Conservation (phyloP, 2,329 filamentous ascomycete genomes). For the Emericellopsis cladophorae region DNA sequence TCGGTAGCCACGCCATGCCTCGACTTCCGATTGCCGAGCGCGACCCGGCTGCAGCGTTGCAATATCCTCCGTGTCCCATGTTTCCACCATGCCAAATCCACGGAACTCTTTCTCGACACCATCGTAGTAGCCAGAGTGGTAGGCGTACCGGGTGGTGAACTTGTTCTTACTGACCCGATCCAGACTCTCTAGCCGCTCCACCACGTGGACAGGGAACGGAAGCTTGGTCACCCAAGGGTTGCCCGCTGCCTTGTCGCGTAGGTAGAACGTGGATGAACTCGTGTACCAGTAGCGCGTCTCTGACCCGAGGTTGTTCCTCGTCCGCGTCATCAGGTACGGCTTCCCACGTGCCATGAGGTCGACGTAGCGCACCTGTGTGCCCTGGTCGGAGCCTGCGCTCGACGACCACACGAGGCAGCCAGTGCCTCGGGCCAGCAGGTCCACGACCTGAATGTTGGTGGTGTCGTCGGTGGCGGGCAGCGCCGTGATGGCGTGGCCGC, state of each 20-base stretch:
- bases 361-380: constrained; percentile 6
- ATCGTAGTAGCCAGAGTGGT: background rate
- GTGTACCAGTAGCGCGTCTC: constrained; percentile 8
- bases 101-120: background rate
- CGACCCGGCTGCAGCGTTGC: background rate
- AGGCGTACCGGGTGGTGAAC: background rate
- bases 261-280: constrained; percentile 11
- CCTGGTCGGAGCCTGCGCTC: background rate
- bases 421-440: constrained; percentile 10
- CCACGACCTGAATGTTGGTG: constrained; percentile 5
- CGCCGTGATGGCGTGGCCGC: background rate
- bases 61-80: background rate
- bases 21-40: background rate
- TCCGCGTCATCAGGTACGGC: constrained; percentile 9
- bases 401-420: constrained; percentile 9
- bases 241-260: constrained; percentile 7
- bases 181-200: constrained; percentile 3
- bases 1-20: background rate
- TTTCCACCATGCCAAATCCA: constrained; percentile 1
- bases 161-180: constrained; percentile 3
- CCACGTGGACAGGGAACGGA: constrained; percentile 14
- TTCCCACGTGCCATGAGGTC: constrained; percentile 9
- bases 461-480: constrained; percentile 4
- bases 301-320: constrained; percentile 9
- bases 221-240: constrained; percentile 12